These are phyloP conservation scores for Mucor saturninus DNA, from an alignment of 371 early-diverging fungal species.

Conservation along the genomic window DNA sequence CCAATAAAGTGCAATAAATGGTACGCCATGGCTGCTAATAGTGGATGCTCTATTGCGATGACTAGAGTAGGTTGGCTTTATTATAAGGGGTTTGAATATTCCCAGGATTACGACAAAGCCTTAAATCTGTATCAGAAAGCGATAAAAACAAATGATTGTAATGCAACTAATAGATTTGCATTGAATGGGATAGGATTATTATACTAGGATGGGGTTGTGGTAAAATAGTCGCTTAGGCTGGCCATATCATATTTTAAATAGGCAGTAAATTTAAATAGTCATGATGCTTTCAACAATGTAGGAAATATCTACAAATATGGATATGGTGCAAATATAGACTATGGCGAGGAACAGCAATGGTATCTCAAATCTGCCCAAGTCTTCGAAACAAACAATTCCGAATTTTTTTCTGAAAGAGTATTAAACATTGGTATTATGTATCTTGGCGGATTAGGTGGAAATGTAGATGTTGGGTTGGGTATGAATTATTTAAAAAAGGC, in stretches of 20 bases:
- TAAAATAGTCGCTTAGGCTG: too few species aligned
- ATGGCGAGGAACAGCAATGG: neutral
- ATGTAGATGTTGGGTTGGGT: neutral
- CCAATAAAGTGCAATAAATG: neutral
- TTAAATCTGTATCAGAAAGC: too few species aligned
- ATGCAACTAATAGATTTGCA: too few species aligned
- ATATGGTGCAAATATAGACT: neutral
- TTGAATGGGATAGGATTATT: too few species aligned
- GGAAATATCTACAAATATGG: neutral
- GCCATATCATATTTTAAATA: too few species aligned
- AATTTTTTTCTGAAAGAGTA: neutral
- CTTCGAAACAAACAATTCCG: too few species aligned
- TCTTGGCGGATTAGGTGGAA: neutral
- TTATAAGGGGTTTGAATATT: neutral
- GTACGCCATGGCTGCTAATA: neutral
- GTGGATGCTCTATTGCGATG: neutral
- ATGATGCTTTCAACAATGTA: too few species aligned
- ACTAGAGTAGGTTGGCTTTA: neutral
- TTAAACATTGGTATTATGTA: neutral
- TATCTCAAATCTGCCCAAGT: too few species aligned
- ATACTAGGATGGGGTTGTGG: too few species aligned
- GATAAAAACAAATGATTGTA: too few species aligned
- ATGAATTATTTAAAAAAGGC: neutral
- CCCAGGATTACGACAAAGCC: neutral
- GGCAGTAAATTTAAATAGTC: too few species aligned